These are phyloP conservation scores for Colletotrichum lini DNA, from an alignment of 2,329 filamentous ascomycete species.

Conservation along the genomic window DNA sequence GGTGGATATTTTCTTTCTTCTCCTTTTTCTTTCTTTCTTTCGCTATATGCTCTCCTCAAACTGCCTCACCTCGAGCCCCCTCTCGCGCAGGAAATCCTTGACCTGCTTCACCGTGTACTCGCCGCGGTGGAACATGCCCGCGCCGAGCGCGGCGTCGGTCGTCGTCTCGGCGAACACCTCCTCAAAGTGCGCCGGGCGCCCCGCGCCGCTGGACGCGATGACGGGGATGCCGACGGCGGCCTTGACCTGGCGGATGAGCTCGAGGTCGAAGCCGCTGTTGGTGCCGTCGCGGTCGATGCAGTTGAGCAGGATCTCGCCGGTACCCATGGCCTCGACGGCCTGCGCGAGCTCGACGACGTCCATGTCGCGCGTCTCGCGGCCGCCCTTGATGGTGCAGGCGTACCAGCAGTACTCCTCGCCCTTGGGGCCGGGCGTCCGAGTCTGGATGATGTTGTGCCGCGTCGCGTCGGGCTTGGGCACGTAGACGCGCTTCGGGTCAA, in stretches of 20 bases:
- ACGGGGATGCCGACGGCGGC: conserved; percentile 90
- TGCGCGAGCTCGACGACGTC: conserved; percentile 90
- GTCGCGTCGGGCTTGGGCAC: conserved; percentile 79
- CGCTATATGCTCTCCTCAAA: conserved; percentile 73
- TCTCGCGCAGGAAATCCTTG: conserved; percentile 82
- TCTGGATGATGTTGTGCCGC: conserved; percentile 81
- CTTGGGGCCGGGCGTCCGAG: conserved; percentile 76
- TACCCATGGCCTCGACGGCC: conserved; percentile 96
- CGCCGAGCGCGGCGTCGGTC: conserved; percentile 93
- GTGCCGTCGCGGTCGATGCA: conserved; percentile 98
- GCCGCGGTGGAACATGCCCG: conserved; percentile 96
- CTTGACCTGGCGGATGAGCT: conserved; percentile 92
- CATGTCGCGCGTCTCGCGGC: conserved; percentile 92
- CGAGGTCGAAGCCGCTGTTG: conserved; percentile 94
- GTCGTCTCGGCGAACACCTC: conserved; percentile 90
- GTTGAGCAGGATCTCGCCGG: conserved; percentile 94
- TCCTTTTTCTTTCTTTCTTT: background rate
- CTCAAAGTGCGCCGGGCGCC: conserved; percentile 87
- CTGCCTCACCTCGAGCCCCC: conserved; percentile 83
- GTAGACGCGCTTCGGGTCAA: conserved; percentile 94
- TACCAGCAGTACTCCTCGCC: conserved; percentile 95
- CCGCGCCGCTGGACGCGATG: conserved; percentile 94
- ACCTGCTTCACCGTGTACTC: conserved; percentile 97
- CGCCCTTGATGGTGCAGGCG: conserved; percentile 96
- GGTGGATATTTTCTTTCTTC: background rate